Percentiles rank a stretch among this genome's conserved stretches.
phyloP scores from a whole-genome alignment of 345 rosid genomes.

The Chamaenerion angustifolium region DNA sequence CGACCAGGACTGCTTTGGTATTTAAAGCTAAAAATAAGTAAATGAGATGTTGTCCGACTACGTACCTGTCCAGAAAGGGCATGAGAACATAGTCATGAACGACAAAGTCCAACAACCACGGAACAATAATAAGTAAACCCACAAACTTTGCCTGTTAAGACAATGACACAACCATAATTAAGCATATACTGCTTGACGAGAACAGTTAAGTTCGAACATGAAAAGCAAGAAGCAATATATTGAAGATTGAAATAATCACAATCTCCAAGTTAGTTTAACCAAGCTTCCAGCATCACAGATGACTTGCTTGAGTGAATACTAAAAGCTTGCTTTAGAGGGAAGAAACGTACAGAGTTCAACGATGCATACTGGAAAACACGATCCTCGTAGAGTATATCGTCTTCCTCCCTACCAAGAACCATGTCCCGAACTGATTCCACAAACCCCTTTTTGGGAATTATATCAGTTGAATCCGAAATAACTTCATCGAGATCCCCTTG shows the following conservation, averaged over 20 bases:
- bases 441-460: conserved; percentile 43
- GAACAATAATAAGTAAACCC: conserved; percentile 59
- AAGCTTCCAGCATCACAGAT: not conserved
- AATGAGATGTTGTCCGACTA: not conserved
- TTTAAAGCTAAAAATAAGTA: not conserved
- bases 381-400: conserved; percentile 83
- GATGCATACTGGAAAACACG: conserved; percentile 80
- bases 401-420: conserved; percentile 63
- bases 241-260: no score
- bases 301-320: not conserved
- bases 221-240: not conserved
- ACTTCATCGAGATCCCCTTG: conserved; percentile 13
- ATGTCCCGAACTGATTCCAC: conserved; percentile 54
- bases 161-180: no score
- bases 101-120: conserved; percentile 73
- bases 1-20: no score
- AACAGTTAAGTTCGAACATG: not conserved
- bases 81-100: conserved; percentile 88
- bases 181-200: conserved; percentile 8
- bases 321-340: not conserved
- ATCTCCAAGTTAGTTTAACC: not conserved
- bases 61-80: conserved; percentile 92
- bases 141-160: conserved; percentile 63
- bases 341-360: conserved; percentile 48
- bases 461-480: conserved; percentile 18